Base-by-base conservation (phyloP, 2,329 filamentous ascomycete species). In the Penicillium sp. region DNA sequence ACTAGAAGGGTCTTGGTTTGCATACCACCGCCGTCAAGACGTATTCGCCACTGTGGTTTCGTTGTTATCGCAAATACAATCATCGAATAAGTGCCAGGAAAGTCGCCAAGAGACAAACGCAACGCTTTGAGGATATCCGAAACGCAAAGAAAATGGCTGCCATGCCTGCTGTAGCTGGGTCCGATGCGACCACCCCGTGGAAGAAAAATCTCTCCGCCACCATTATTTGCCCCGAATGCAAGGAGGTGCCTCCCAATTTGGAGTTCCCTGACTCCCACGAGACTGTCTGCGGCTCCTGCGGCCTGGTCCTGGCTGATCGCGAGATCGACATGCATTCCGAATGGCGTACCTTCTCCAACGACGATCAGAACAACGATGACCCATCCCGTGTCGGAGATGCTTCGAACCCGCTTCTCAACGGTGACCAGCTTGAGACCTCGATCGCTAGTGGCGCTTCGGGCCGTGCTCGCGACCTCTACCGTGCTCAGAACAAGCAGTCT, bases 281-380 rank as follows among this genome's bases (percentile, higher is more conserved):
- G 72, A 89, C 95, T 70, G 90, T 99, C 49, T 99, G 94, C 70
- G 88, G 83, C 52, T 90, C 88, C 55, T 99, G 94, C 66, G 94
- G 94, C 33, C 80, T 96, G 30, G 94, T 99, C 5, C 82, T 99
- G 27, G 88, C 89, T 54, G 89, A 92, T 66, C 88, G 90, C 60
- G 91, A 94, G 69, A 92, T 99, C 67, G 95, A 99, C 69, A 95
- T 90, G 55, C 88, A 95, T 56, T 96, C 91, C 43, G 94, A 99
- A 76, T 99, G 94, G 94, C 90, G 94, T 69, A 99, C 94, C 0
- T 99, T 99, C 76, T 91, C 92, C 69, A 97, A 97, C 70, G 94
- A 99, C 68, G 95, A 99, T 70, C 90, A 96, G 72, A 90, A 90
- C 66, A 92, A 89, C 67, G 95, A 97, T 64, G 94, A 99, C 62